phyloP scores from a whole-genome alignment of 2,329 filamentous ascomycete species.

The Pyricularia grisea region DNA sequence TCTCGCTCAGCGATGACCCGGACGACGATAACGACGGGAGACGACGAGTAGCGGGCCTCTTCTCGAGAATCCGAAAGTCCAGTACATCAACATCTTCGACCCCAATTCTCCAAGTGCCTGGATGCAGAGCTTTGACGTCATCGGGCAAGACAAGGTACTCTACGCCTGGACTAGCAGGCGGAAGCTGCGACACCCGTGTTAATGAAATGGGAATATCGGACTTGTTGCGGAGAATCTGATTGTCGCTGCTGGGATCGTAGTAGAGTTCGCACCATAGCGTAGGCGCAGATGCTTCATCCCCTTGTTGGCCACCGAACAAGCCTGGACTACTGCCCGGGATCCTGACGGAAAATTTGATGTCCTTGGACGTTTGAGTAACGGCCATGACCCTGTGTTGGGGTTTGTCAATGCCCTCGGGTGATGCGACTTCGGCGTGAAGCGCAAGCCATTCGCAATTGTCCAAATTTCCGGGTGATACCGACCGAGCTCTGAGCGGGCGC shows the following conservation, averaged over 20 bases:
- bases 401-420: conserved; percentile 26
- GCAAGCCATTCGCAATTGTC: conserved; percentile 49
- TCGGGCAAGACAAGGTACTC: conserved; percentile 28
- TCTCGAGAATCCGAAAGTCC: conserved; percentile 50
- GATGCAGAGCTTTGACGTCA: conserved; percentile 35
- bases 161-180: conserved; percentile 22
- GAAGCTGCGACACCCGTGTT: conserved; percentile 31
- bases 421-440: conserved; percentile 43
- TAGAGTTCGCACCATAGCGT: conserved; percentile 51
- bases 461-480: conserved; percentile 42
- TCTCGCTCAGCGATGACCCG: conserved; percentile 14
- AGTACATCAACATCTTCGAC: conserved; percentile 39
- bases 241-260: conserved; percentile 49
- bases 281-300: conserved; percentile 30
- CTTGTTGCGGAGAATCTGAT: conserved; percentile 45
- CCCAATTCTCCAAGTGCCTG: conserved; percentile 48
- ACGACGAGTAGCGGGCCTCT: conserved; percentile 30
- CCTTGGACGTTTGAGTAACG: conserved; percentile 49
- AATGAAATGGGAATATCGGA: conserved; percentile 45
- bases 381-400: conserved; percentile 48
- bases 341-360: conserved; percentile 50
- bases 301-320: conserved; percentile 11
- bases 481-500: conserved; percentile 41
- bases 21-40: conserved; percentile 20
- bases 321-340: conserved; percentile 29